A percentile compares a stretch with the other conserved stretches of the same genome.
Evolutionary conservation across 2,329 filamentous ascomycete genomes (phyloP).

Genomic region (Nothopassalora personata): DNA sequence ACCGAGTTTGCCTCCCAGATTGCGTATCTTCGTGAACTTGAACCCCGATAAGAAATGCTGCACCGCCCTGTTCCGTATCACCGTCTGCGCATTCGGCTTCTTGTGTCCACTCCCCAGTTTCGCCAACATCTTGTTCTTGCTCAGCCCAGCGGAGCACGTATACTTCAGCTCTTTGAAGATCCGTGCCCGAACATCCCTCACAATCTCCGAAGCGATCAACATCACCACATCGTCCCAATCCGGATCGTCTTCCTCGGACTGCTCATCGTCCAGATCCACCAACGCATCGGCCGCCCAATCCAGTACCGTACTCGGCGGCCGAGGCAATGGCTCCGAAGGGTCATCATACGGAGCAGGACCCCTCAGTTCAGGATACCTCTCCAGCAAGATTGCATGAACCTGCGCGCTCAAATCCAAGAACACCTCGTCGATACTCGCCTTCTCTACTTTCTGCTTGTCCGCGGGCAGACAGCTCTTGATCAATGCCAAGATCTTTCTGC

Average conservation of each 20-base stretch:
- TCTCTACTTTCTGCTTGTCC: constrained; percentile 70
- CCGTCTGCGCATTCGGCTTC: constrained; percentile 90
- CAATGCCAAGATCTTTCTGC: constrained; percentile 69
- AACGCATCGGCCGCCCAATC: constrained; percentile 72
- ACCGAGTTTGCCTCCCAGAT: constrained; percentile 90
- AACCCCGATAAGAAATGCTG: constrained; percentile 73
- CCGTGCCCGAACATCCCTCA: constrained; percentile 65
- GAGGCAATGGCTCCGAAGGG: constrained; percentile 61
- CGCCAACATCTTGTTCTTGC: constrained; percentile 88
- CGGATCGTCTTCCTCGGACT: constrained; percentile 71
- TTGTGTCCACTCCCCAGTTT: constrained; percentile 88
- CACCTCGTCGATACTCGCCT: constrained; percentile 91
- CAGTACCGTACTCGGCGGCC: constrained; percentile 65
- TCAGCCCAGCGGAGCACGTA: constrained; percentile 86
- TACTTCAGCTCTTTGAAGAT: constrained; percentile 71
- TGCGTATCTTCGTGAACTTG: constrained; percentile 92
- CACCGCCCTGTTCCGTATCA: constrained; percentile 82
- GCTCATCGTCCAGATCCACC: constrained; percentile 49
- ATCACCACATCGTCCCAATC: constrained; percentile 96
- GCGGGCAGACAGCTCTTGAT: constrained; percentile 69
- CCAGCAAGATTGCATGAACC: constrained; percentile 67
- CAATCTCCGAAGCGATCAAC: constrained; percentile 81
- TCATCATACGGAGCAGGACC: constrained; percentile 68
- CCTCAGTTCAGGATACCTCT: constrained; percentile 68
- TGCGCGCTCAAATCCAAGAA: constrained; percentile 88